A percentile compares a stretch with the other conserved stretches of the same genome.
Evolutionary conservation across 805 yeast species (phyloP).

Genomic region (Tanozyma kutaoensis): DNA sequence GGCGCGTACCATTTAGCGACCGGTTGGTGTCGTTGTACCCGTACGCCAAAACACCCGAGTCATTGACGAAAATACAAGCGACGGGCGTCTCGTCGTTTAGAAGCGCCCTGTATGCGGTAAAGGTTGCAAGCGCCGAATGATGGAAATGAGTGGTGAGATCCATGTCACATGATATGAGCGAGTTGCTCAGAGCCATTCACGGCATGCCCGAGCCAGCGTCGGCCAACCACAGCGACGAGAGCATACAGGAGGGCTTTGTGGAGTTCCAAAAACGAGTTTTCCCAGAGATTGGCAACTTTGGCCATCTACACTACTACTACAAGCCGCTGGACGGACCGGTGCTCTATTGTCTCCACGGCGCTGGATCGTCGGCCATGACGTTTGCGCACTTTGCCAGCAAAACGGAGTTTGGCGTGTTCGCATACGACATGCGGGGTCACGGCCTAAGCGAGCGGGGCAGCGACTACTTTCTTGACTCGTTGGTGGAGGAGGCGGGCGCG

Average conservation of each 20-base stretch:
- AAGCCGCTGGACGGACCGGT: constrained; percentile 28
- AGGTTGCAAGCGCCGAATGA: constrained; percentile 39
- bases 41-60: constrained; percentile 42
- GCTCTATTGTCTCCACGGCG: constrained; percentile 83
- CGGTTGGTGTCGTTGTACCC: constrained; percentile 84
- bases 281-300: no score
- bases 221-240: no score
- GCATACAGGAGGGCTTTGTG: no score
- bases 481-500: constrained; percentile 34
- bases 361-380: constrained; percentile 79
- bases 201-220: no score
- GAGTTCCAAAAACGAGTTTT: no score
- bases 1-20: constrained; percentile 76
- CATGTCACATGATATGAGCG: no score
- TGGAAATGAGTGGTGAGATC: constrained; percentile 11
- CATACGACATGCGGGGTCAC: constrained; percentile 81
- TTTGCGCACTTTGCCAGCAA: constrained; percentile 39
- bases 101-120: constrained; percentile 53
- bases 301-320: no score
- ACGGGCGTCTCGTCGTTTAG: constrained; percentile 70
- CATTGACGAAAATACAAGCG: constrained; percentile 48
- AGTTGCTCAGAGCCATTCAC: no score
- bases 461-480: constrained; percentile 31
- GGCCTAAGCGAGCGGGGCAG: constrained; percentile 25
- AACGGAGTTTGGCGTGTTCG: constrained; percentile 40